A percentile compares a stretch with the other conserved stretches of the same genome.
These are phyloP conservation scores for Dicorynia guianensis DNA, from an alignment of 306 rosid genomes.

Conservation along the genomic window DNA sequence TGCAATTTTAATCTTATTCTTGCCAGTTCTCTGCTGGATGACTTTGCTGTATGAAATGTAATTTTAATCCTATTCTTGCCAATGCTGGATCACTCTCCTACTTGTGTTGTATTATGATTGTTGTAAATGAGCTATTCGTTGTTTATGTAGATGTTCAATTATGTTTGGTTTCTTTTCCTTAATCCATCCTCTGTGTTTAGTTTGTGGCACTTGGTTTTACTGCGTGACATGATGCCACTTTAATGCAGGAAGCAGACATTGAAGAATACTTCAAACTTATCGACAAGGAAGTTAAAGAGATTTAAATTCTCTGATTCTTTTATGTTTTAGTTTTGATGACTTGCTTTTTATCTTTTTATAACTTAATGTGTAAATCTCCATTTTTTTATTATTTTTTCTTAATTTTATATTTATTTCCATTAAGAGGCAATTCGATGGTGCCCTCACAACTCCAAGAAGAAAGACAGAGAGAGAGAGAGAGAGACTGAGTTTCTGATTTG, in stretches of 20 bases:
- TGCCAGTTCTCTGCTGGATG: no score
- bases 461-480: no score
- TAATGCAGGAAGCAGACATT: slow-evolving; percentile 78
- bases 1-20: no score
- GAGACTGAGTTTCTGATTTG: no score
- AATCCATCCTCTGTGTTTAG: slow-evolving; percentile 11
- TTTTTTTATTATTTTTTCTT: no score
- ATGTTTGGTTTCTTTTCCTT: slow-evolving; percentile 24
- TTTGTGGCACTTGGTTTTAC: not conserved
- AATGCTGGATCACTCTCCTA: not conserved
- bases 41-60: slow-evolving; percentile 6
- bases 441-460: no score
- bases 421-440: no score
- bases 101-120: not conserved
- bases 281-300: slow-evolving; percentile 85
- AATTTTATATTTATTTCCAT: no score
- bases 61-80: not conserved
- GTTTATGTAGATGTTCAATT: slow-evolving; percentile 17
- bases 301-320: no score
- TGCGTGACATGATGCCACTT: slow-evolving; percentile 35
- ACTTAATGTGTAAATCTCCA: no score
- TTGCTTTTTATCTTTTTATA: no score
- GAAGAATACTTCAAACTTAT: slow-evolving; percentile 92
- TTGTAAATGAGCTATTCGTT: slow-evolving; percentile 23
- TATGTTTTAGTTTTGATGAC: no score